Evolutionary conservation across 169 alveolate species (phyloP), one percentile per base, ranked within the genome.

Genomic region (Cryptosporidium xiaoi): DNA sequence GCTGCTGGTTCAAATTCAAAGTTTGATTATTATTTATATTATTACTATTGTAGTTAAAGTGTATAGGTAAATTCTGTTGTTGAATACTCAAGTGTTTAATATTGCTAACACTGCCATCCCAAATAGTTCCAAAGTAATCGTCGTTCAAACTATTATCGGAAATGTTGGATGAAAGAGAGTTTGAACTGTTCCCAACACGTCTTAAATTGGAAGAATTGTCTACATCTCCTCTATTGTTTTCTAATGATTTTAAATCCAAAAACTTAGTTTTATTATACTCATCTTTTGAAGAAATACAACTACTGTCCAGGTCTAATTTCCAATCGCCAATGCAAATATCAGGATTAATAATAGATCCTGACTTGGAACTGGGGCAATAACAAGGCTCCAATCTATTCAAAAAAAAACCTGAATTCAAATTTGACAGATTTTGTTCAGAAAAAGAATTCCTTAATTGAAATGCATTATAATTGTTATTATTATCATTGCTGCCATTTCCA

Each of bases 171-270:
- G 48, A 68, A 5, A 77, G 55, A 27, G 87, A 77, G 29, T 77
- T 77, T 20, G 87, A 77, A 56, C 87, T 77, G 0, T 62, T 64
- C 15, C 64, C 87, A 58, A 77, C 55, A 15, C 87, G 44, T 24
- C 44, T 77, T 27, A 77, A 77, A 3, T 68, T 58, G 40, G 64
- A 60, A 56, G 46, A 77, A 4, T 64, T 40, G 24, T 64, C 58
- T 13, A 62, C 87, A 56, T 65, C 64, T 27, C 34, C 71, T 27
- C 10, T 40, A 8, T 40, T 40, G 48, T 40, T 40, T 40, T 40
- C 48, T 0, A 6, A n/a, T 24, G 71, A 60, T 7, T 29, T 77
- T 12, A 29, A 16, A 27, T 77, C 71, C 20, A 58, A 10, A 40
- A 40, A 33, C 18, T 27, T 53, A 16, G 33, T 77, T 44, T 62